Base-by-base conservation (phyloP, 2,329 filamentous ascomycete species). In the Curvularia verruculosa region DNA sequence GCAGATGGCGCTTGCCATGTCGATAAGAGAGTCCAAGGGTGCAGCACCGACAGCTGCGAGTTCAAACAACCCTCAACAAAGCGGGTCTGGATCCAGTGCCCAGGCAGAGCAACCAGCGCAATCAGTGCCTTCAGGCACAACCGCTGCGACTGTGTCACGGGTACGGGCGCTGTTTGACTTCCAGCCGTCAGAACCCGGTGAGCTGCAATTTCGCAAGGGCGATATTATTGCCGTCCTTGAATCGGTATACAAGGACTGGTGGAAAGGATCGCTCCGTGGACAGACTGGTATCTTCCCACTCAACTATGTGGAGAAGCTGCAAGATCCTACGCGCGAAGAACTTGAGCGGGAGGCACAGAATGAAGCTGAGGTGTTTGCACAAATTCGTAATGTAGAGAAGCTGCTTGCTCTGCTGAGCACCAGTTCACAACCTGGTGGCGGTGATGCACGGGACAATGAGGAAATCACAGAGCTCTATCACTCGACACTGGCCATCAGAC, bases 231-330 rank as follows among this genome's bases (percentile, higher is more conserved):
- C 95, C 1, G 95, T 99, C 15, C 83, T 99, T 39, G 95, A 98
- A 78, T 97, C 93, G 1, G 95, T 98, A 1, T 99, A 96, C 81
- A 99, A 98, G 78, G 95, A 99, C 77, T 99, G 95, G 95, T 99
- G 95, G 95, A 94, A 96, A 68, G 95, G 95, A 1, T 96, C 93
- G 40, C 81, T 99, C 57, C 88, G 93, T 73, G 95, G 95, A 19
- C 92, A 97, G 77, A 97, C 92, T 6, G 95, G 95, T 67, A 99
- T 99, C 64, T 99, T 99, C 78, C 95, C 95, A 6, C 84, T 99
- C 64, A 99, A 99, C 80, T 99, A 99, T 72, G 95, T 99, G 15
- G 95, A 99, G 80, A 99, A 99, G 78, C 82, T 99, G 63, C 88
- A 93, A 53, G 95, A 99, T 72, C 95, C 95, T 5, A 98, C 95